Base-by-base conservation (phyloP, 257 asterid species). In the Rehmannia glutinosa region DNA sequence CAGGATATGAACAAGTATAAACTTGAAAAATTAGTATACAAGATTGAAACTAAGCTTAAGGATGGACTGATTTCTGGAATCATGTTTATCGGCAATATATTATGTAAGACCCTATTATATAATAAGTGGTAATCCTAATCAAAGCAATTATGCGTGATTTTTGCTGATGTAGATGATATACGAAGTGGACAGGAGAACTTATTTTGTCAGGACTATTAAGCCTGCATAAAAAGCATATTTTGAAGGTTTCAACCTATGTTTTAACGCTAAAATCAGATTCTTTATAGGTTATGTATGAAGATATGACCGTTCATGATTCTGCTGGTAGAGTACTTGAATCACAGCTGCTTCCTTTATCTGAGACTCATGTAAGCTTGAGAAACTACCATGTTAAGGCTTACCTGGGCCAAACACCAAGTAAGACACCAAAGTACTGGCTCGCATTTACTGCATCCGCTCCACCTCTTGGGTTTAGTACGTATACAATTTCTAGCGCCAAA, bases 391-490 rank as follows among this genome's bases (percentile, higher is more conserved):
- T 71, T 38, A 70, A 55, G 62, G 77, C 80, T 30, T 78, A 78
- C 66, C 64, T 55, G 56, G 83, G 80, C 27, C 46, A 27, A 32
- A 50, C 71, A 47, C 71, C 77, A 53, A 74, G 47, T 38, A 56
- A 23, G 54, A 70, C 77, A 43, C 77, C 80, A 41, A 66, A 70
- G 65, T 65, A 78, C 74, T 78, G 77, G 80, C 80, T 78, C 12
- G 72, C 77, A 3, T 78, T 78, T 62, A 52, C 62, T 43, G 83
- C 72, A 39, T 70, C 77, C 15, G 77, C 33, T 43, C 83, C 83
- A 12, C 83, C 83, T 61, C 74, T 78, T 54, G 83, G 83, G 36
- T 78, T 70, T 64, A 70, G 76, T 15, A 60, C 80, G 17, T 78
- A 78, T 42, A 67, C 69, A 21, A 70, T 78, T 45, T 78, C 83